A percentile compares a stretch with the other conserved stretches of the same genome.
Evolutionary conservation across 495 filamentous ascomycete genomes (phyloP).

Genomic region (Patellaria atrata): DNA sequence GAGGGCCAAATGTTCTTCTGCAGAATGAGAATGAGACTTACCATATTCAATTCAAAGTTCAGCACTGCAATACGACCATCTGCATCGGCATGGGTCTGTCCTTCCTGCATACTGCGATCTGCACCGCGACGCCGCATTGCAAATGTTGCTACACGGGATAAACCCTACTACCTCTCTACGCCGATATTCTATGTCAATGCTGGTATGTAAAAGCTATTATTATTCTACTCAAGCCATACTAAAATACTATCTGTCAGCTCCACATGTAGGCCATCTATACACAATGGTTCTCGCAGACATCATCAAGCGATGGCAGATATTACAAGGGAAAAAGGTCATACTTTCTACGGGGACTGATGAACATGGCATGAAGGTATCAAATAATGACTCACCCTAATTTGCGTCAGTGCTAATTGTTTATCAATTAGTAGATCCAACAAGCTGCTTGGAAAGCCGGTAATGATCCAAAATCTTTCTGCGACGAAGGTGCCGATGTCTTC

Average conservation of each 20-base stretch:
- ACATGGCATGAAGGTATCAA: conserved; percentile 73
- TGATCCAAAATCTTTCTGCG: conserved; percentile 49
- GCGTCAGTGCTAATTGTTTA: neutral
- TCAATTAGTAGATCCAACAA: conserved; percentile 51
- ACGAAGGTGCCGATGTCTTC: conserved; percentile 49
- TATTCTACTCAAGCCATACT: neutral
- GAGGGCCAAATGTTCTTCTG: too few species aligned
- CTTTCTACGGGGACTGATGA: conserved; percentile 93
- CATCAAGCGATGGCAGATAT: conserved; percentile 80
- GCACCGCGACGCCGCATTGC: too few species aligned
- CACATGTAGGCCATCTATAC: conserved; percentile 91
- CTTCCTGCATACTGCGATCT: too few species aligned
- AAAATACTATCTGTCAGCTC: conserved; percentile 40
- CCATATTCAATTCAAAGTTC: too few species aligned
- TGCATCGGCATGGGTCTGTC: too few species aligned
- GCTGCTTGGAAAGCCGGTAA: conserved; percentile 54
- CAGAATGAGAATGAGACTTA: too few species aligned
- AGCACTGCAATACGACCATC: too few species aligned
- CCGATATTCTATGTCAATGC: conserved; percentile 99
- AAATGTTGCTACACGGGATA: too few species aligned
- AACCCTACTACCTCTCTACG: conserved; percentile 91
- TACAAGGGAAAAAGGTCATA: conserved; percentile 55
- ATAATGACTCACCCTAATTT: neutral
- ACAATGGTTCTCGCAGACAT: conserved; percentile 84
- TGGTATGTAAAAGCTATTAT: conserved; percentile 35